A percentile compares a stretch with the other conserved stretches of the same genome.
These are phyloP conservation scores for Hymenotorrendiella dingleyae DNA, from an alignment of 2,329 filamentous ascomycete species.

Conservation along the genomic window DNA sequence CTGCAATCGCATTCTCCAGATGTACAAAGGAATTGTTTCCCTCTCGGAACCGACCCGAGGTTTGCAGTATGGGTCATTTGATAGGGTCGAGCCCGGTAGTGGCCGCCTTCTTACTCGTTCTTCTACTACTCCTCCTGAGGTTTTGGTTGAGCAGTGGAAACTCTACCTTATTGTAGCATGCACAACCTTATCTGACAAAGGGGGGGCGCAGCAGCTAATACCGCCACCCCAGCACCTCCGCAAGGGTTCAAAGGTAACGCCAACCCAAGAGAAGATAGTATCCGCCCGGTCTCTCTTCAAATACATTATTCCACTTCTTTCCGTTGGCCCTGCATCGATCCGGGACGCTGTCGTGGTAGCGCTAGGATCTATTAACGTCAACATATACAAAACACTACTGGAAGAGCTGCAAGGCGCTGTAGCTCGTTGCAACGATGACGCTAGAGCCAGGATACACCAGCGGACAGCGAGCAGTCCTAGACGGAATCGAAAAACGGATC, in stretches of 20 bases:
- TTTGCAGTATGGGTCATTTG: conserved; percentile 51
- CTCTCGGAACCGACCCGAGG: conserved; percentile 70
- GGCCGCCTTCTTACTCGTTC: conserved; percentile 40
- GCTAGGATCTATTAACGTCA: conserved; percentile 89
- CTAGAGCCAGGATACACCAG: conserved; percentile 79
- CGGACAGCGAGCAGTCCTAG: conserved; percentile 77
- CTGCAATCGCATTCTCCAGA: conserved; percentile 85
- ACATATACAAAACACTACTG: conserved; percentile 84
- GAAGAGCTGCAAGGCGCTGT: conserved; percentile 88
- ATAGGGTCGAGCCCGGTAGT: conserved; percentile 45
- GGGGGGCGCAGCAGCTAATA: conserved; percentile 53
- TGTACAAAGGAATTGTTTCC: conserved; percentile 77
- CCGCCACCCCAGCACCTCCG: conserved; percentile 66
- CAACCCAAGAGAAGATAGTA: conserved; percentile 70
- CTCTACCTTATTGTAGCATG: conserved; percentile 95
- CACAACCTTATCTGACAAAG: conserved; percentile 83
- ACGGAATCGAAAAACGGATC: conserved; percentile 76
- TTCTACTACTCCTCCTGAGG: conserved; percentile 70
- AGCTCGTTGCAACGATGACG: conserved; percentile 79
- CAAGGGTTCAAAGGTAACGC: conserved; percentile 69
- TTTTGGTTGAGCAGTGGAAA: conserved; percentile 96
- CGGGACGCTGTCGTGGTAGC: conserved; percentile 86
- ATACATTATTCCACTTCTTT: conserved; percentile 81
- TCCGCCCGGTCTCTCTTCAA: conserved; percentile 87
- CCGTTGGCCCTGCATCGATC: conserved; percentile 72